These are phyloP conservation scores for Persicaria maculosa DNA, from an alignment of 148 eudicot species.

Conservation along the genomic window DNA sequence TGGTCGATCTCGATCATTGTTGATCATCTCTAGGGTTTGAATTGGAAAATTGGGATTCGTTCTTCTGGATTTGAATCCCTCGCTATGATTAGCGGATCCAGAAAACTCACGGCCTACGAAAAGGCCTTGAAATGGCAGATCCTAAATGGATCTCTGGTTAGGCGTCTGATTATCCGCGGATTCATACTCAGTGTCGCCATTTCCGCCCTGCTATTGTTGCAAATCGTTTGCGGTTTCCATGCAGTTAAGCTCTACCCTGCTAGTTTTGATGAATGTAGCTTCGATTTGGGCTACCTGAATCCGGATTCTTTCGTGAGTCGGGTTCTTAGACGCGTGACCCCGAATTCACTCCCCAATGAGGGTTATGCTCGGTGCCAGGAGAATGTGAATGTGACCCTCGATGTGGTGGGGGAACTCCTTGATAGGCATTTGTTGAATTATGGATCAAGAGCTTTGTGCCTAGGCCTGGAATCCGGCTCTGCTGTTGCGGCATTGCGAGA, in stretches of 20 bases:
- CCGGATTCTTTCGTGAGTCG: constrained; percentile 26
- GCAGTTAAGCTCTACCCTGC: constrained; percentile 22
- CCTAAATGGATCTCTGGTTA: constrained; percentile 53
- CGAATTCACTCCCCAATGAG: constrained; percentile 20
- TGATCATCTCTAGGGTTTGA: not conserved
- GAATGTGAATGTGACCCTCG: constrained; percentile 38
- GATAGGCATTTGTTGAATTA: constrained; percentile 43
- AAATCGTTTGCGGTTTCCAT: constrained; percentile 37
- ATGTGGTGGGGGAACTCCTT: constrained; percentile 55
- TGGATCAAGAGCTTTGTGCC: constrained; percentile 50
- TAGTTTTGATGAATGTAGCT: constrained; percentile 31
- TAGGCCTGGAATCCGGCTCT: constrained; percentile 54
- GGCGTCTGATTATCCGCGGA: constrained; percentile 41
- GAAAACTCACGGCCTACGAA: constrained; percentile 24
- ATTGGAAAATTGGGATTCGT: not conserved
- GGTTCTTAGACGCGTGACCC: constrained; percentile 29
- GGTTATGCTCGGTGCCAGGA: constrained; percentile 25
- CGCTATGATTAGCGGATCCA: constrained; percentile 15
- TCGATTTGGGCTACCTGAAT: constrained; percentile 24
- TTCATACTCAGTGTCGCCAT: constrained; percentile 42
- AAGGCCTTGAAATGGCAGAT: constrained; percentile 63
- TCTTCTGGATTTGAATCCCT: not conserved
- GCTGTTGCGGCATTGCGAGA: constrained; percentile 36
- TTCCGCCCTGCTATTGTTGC: constrained; percentile 43
- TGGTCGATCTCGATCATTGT: not conserved